Base-by-base conservation (phyloP, 75 land plant species). In the Pinus tabuliformis region DNA sequence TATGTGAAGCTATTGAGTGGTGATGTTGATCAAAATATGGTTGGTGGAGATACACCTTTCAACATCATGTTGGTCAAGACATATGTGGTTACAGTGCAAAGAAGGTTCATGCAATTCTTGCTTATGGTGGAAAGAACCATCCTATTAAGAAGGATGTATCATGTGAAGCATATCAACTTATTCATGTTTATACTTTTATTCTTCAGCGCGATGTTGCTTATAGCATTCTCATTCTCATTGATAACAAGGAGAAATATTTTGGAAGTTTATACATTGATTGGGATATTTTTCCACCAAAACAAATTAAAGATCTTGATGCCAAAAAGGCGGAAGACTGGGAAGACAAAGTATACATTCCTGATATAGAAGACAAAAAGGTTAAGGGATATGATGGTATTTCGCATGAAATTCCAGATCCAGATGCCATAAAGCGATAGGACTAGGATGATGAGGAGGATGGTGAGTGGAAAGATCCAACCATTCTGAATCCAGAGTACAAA, bases 361-460 rank as follows among this genome's bases (percentile, higher is more conserved):
- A 89, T 68, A 89, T 85, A 42, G 83, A 87, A 68, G 84, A 84
- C 66, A 82, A 82, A 74, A 89, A 87, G 76, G 89, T 89, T 14
- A 87, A 89, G 95, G 98, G 90, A 2, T 95, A 92, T 87, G 98
- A 95, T 86, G 91, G 85, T 73, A 87, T 95, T 73, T 89, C 86
- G 3, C 83, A 87, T 59, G 98, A 95, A 78, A 89, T 95, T 11
- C 70, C 89, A 22, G 98, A 95, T 78, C 83, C 82, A 73, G 93
- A 92, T 80, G 91, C 96, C 28, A 89, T 81, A 63, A 95, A 95
- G 98, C 97, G 97, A 18, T 94, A 96, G 39, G 97, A 96, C 68
- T 96, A 97, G 99, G 99, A 96, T 84, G 97, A 96, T 72, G 94
- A 96, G 77, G 94, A 94, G 77, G 92, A 96, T 88, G 97, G 99